phyloP scores from a whole-genome alignment of 1,284 basidiomycete species.

The Porogramme epimiltina region DNA sequence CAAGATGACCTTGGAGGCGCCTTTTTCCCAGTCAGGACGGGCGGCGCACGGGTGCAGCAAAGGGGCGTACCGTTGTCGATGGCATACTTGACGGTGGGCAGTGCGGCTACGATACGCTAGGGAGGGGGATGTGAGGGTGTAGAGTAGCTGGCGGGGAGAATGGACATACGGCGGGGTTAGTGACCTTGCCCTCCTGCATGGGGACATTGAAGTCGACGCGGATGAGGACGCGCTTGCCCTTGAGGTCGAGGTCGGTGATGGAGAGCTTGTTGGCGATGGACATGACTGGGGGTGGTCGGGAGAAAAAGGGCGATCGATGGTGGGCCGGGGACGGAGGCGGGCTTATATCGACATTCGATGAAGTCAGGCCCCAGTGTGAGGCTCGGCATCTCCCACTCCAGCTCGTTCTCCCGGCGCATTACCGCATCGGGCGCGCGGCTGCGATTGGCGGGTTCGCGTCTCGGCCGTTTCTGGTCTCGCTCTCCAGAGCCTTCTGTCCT shows the following conservation, averaged over 20 bases:
- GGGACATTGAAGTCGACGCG: slow-evolving; percentile 99
- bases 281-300: slow-evolving; percentile 56
- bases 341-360: slow-evolving; percentile 24
- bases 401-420: slow-evolving; percentile 14
- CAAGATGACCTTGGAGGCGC: slow-evolving; percentile 84
- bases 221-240: slow-evolving; percentile 91
- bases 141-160: slow-evolving; percentile 4
- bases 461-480: slow-evolving; percentile 18
- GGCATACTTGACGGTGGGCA: slow-evolving; percentile 96
- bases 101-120: slow-evolving; percentile 93
- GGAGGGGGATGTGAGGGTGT: slow-evolving; percentile 11
- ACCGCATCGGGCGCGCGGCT: background rate
- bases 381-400: slow-evolving; percentile 21
- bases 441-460: background rate
- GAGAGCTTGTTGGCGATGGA: slow-evolving; percentile 94
- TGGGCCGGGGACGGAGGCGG: slow-evolving; percentile 6
- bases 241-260: slow-evolving; percentile 91
- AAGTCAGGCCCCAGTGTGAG: no score
- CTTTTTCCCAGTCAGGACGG: slow-evolving; percentile 40
- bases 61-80: slow-evolving; percentile 74
- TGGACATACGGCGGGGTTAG: slow-evolving; percentile 87
- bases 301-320: slow-evolving; percentile 17
- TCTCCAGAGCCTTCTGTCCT: slow-evolving; percentile 12
- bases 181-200: slow-evolving; percentile 87
- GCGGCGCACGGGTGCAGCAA: slow-evolving; percentile 2